phyloP scores from a whole-genome alignment of 2,329 filamentous ascomycete genomes.

The Graphilbum sp. region DNA sequence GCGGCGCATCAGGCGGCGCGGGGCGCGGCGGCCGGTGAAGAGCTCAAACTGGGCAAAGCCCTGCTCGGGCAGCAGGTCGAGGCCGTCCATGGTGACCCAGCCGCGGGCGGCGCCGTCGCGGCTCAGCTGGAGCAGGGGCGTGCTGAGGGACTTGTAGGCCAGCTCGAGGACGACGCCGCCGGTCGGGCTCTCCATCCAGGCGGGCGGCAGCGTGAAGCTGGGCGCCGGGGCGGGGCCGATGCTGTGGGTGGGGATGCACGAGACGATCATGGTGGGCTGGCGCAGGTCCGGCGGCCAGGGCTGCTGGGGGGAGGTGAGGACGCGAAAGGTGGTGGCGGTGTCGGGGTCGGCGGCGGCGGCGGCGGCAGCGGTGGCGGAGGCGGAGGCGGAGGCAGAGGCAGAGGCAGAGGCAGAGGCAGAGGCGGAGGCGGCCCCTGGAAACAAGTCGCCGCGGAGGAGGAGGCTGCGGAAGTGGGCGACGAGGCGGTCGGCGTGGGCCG shows the following conservation, averaged over 20 bases:
- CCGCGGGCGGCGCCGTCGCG: constrained; percentile 33
- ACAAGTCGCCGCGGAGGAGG: neutral
- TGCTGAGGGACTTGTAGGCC: constrained; percentile 54
- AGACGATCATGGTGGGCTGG: constrained; percentile 56
- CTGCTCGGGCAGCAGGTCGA: constrained; percentile 58
- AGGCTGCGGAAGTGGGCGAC: constrained; percentile 47
- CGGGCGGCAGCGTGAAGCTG: constrained; percentile 50
- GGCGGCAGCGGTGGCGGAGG: constrained; percentile 41
- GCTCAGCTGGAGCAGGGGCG: constrained; percentile 51
- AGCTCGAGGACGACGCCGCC: constrained; percentile 59
- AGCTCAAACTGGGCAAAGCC: constrained; percentile 63
- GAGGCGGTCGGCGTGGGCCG: constrained; percentile 41
- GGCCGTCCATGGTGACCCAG: constrained; percentile 56
- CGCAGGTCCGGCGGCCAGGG: constrained; percentile 46
- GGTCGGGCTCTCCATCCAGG: constrained; percentile 53
- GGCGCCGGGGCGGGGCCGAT: constrained; percentile 42
- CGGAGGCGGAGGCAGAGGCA: constrained; percentile 28
- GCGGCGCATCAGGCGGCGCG: constrained; percentile 49
- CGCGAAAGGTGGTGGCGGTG: constrained; percentile 24
- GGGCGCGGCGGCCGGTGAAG: constrained; percentile 57
- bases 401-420: constrained; percentile 36
- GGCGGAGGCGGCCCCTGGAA: constrained; percentile 44
- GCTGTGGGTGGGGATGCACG: constrained; percentile 54
- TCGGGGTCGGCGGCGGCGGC: neutral
- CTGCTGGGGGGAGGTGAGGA: constrained; percentile 38